Evolutionary conservation across 2,329 filamentous ascomycete genomes (phyloP).

Genomic region (Trichoderma sp.): DNA sequence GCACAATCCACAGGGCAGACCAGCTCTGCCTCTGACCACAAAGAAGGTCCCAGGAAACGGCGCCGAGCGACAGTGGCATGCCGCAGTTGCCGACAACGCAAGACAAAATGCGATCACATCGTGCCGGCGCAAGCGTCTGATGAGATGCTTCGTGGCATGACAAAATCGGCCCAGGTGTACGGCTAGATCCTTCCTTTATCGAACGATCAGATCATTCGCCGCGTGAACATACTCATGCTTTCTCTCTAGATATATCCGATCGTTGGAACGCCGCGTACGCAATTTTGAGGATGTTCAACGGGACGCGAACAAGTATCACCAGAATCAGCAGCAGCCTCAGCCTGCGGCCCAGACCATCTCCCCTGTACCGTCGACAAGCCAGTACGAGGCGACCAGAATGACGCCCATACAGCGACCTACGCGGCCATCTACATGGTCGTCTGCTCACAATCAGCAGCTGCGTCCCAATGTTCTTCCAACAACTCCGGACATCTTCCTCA

Average conservation of each 20-base stretch:
- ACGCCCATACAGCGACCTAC: background rate
- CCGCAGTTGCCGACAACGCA: conserved; percentile 21
- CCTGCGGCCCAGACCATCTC: background rate
- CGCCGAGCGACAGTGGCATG: conserved; percentile 21
- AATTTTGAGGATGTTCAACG: conserved; percentile 17
- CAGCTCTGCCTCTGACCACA: background rate
- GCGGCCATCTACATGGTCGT: background rate
- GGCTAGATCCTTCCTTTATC: background rate
- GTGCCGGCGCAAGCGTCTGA: conserved; percentile 22
- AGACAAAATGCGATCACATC: conserved; percentile 26
- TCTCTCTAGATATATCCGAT: conserved; percentile 10
- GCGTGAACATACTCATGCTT: background rate
- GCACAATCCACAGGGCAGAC: background rate
- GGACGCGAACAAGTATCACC: conserved; percentile 4
- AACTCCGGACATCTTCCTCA: conserved; percentile 20
- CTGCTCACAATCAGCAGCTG: background rate
- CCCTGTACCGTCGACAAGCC: conserved; percentile 3
- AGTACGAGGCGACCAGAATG: conserved; percentile 2
- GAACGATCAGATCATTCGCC: too few species aligned
- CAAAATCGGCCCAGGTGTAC: conserved; percentile 17
- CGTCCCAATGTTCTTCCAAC: conserved; percentile 9
- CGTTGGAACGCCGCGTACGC: conserved; percentile 17
- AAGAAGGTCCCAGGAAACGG: conserved; percentile 19
- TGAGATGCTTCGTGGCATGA: conserved; percentile 23
- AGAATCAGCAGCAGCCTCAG: conserved; percentile 1